These are phyloP conservation scores for Eucalyptus shirleyi DNA, from an alignment of 345 rosid species.

Conservation along the genomic window DNA sequence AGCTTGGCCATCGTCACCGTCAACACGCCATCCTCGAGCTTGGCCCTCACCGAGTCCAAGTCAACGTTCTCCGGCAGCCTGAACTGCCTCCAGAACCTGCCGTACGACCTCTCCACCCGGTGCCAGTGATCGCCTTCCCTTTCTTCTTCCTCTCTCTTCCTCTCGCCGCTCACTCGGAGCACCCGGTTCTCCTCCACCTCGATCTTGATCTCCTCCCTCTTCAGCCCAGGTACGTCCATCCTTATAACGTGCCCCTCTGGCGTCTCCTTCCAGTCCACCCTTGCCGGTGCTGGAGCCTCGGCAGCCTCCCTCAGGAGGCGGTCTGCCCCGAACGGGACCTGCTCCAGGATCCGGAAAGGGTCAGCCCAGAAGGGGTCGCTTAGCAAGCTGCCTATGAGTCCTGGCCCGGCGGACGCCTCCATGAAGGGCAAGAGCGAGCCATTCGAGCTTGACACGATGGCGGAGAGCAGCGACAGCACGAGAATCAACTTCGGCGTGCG, in stretches of 20 bases:
- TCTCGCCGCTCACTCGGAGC: conserved; percentile 66
- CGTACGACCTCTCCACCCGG: conserved; percentile 58
- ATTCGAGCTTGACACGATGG: neutral
- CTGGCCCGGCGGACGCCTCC: neutral
- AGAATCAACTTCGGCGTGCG: neutral
- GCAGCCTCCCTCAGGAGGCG: conserved; percentile 11
- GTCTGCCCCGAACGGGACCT: conserved; percentile 40
- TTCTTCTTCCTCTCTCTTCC: conserved; percentile 59
- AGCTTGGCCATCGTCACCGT: conserved; percentile 43
- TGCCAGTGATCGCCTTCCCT: conserved; percentile 75
- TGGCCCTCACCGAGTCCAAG: conserved; percentile 49
- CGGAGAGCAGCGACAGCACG: neutral
- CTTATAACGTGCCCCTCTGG: conserved; percentile 46
- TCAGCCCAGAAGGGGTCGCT: conserved; percentile 30
- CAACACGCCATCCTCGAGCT: conserved; percentile 63
- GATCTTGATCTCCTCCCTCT: conserved; percentile 66
- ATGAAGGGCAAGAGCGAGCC: neutral
- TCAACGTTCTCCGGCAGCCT: conserved; percentile 67
- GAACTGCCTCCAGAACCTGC: conserved; percentile 81
- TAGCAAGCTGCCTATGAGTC: neutral
- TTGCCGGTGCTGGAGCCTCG: conserved; percentile 28
- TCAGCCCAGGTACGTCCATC: conserved; percentile 72
- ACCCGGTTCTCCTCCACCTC: conserved; percentile 59
- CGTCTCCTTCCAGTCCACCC: conserved; percentile 91
- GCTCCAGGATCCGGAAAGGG: conserved; percentile 58